Conservation (phyloP, 2,329 filamentous ascomycete species). For the Thielaviopsis musarum region DNA sequence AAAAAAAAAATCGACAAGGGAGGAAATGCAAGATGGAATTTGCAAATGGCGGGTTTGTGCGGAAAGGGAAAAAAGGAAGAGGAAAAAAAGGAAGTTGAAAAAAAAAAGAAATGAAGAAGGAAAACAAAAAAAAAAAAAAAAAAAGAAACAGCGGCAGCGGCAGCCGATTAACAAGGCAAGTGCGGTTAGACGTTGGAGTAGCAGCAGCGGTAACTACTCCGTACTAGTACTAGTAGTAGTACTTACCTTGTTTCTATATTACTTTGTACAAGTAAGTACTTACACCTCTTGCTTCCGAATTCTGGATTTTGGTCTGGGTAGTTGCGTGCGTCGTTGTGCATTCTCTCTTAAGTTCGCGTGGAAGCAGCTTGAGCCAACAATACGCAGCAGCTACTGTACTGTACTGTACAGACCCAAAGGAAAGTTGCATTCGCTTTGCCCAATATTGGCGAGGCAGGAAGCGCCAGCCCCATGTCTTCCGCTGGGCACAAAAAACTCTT, state of each 20-base stretch:
- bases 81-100: background rate
- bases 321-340: too few relatives aligned
- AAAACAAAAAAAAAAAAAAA: background rate
- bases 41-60: slow-evolving; percentile 2
- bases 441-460: background rate
- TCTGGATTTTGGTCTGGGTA: too few relatives aligned
- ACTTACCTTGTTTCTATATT: background rate
- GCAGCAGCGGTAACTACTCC: background rate
- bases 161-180: background rate
- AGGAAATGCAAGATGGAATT: slow-evolving; percentile 12
- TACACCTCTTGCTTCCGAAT: too few relatives aligned
- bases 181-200: background rate
- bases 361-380: background rate
- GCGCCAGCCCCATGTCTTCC: background rate
- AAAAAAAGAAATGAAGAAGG: background rate
- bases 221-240: background rate
- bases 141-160: background rate
- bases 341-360: background rate
- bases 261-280: background rate
- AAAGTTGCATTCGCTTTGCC: background rate
- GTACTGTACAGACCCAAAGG: background rate
- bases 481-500: too few relatives aligned
- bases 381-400: too few relatives aligned
- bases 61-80: background rate
- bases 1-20: too few relatives aligned